Percentiles rank a stretch among this genome's conserved stretches.
phyloP scores from a whole-genome alignment of 345 rosid species.

The Toxicodendron radicans region DNA sequence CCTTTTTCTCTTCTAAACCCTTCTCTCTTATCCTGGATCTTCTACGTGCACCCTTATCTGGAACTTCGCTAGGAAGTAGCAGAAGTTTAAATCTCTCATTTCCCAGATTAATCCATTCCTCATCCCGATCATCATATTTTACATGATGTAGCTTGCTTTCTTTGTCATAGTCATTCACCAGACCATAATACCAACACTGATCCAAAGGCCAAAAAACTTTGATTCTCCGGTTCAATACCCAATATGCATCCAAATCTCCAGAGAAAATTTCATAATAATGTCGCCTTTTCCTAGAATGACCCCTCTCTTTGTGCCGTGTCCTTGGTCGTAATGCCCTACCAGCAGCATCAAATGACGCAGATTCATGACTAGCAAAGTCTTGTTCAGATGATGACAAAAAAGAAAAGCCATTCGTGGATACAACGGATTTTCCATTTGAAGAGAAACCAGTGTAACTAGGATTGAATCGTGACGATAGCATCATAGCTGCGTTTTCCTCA shows the following conservation, averaged over 20 bases:
- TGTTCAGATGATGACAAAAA: constrained; percentile 40
- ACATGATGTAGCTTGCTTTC: constrained; percentile 83
- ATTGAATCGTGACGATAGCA: constrained; percentile 91
- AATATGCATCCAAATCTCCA: constrained; percentile 65
- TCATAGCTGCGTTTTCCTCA: constrained; percentile 96
- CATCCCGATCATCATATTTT: constrained; percentile 96
- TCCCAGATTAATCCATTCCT: constrained; percentile 87
- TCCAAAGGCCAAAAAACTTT: constrained; percentile 98
- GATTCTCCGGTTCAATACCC: constrained; percentile 74
- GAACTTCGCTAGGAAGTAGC: constrained; percentile 80
- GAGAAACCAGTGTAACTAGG: constrained; percentile 81
- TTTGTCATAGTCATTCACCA: constrained; percentile 66
- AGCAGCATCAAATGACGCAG: constrained; percentile 56
- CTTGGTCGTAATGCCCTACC: constrained; percentile 79
- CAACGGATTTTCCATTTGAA: constrained; percentile 47
- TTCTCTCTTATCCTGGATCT: constrained; percentile 43
- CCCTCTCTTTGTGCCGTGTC: constrained; percentile 51
- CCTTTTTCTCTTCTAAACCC: constrained; percentile 34
- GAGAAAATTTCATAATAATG: constrained; percentile 77
- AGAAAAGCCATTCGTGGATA: constrained; percentile 37
- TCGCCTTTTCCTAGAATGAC: constrained; percentile 66
- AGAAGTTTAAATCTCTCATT: constrained; percentile 86
- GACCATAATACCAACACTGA: constrained; percentile 87
- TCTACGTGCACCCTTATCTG: constrained; percentile 46
- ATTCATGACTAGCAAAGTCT: constrained; percentile 32